Percentiles rank a stretch among this genome's conserved stretches.
These are phyloP conservation scores for Boletus sp. DNA, from an alignment of 1,284 basidiomycete genomes.

Conservation along the genomic window DNA sequence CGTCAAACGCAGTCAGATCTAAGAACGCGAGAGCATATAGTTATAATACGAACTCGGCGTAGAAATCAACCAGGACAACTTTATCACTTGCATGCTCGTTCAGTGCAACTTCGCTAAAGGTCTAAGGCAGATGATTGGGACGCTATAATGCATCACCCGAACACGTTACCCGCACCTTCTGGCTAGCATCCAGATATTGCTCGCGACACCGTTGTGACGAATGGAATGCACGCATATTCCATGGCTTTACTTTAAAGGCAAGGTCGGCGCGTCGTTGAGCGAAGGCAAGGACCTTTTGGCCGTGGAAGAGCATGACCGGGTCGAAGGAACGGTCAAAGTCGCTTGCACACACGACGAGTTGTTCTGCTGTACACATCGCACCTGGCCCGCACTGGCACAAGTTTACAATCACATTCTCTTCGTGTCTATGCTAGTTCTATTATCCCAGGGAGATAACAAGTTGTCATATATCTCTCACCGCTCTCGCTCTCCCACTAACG, in stretches of 20 bases:
- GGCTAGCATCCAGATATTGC: constrained; percentile 36
- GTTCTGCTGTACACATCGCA: background rate
- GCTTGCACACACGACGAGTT: background rate
- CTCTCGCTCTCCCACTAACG: background rate
- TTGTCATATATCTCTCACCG: background rate
- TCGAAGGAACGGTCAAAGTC: background rate
- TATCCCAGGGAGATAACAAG: background rate
- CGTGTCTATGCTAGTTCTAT: too few species aligned
- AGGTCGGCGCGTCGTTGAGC: constrained; percentile 8
- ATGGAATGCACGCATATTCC: constrained; percentile 19
- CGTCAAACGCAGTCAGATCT: constrained; percentile 6
- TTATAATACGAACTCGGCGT: constrained; percentile 69
- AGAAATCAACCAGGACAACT: constrained; percentile 71
- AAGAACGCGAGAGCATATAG: background rate
- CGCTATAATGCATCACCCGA: background rate
- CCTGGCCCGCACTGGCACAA: background rate
- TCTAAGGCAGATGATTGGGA: constrained; percentile 35
- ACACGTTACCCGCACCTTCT: constrained; percentile 28
- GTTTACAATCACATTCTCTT: background rate
- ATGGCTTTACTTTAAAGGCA: constrained; percentile 3
- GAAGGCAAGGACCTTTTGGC: constrained; percentile 6
- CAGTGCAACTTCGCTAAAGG: constrained; percentile 46
- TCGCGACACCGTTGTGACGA: constrained; percentile 28
- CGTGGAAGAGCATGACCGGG: constrained; percentile 17
- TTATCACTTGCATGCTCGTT: constrained; percentile 42